Base-by-base conservation (phyloP, 805 yeast species). In the Saturnispora dispora region DNA sequence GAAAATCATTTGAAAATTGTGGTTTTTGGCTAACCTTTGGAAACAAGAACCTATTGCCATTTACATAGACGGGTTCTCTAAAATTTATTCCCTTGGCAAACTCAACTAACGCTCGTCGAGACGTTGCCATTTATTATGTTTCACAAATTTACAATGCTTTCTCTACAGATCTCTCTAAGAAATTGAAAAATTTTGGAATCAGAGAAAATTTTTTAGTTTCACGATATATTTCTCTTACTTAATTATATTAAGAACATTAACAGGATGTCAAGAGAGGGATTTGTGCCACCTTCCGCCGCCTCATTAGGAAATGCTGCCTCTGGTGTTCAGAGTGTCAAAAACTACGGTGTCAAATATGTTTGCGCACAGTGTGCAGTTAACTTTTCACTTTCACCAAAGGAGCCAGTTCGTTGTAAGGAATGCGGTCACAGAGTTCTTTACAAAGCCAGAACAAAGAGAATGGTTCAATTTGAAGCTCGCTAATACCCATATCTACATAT, bases 391-490 rank as follows among this genome's bases (percentile, higher is more conserved):
- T 83, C 88, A 50, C 88, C 91, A 71, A 88, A 86, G 60, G 99
- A 93, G 68, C 96, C 98, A 30, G 96, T 93, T 57, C 86, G 98
- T 74, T 93, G 99, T 73, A 90, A 89, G 71, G 96, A 90, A 60
- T 93, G 99, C 71, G 99, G 99, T 57, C 98, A 93, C 73, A 85
- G 99, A 73, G 97, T 93, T 54, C 75, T 93, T 56, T 88, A 91
- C 75, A 93, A 93, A 75, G 96, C 96, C 55, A 85, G 99, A 75
- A 91, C 98, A 47, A 87, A 90, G 76, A 82, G 98, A 75, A 88
- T 91, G 95, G 95, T 85, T 49, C 90, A 85, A 70, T 85, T 84
- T 64, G 90, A 84, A 68, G 90, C 91, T 30, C 79, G 90, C 66
- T 84, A 63, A 67, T 42, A 18, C 18, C 28, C 39, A 18, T 18